phyloP scores from a whole-genome alignment of 176 grass and related monocot species.

The Oryza meyeriana region DNA sequence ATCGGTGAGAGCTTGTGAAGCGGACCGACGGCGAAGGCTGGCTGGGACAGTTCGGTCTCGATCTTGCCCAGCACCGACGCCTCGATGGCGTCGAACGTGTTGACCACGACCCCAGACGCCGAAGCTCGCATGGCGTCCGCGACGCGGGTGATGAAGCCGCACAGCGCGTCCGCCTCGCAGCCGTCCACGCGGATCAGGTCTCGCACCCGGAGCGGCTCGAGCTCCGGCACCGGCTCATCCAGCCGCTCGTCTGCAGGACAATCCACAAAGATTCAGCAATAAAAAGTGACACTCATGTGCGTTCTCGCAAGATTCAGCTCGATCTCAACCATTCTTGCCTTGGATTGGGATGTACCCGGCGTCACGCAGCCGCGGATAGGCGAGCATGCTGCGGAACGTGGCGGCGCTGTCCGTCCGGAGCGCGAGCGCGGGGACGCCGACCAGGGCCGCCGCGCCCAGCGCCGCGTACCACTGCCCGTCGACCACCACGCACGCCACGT shows the following conservation, averaged over 20 bases:
- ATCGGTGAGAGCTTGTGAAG: not conserved
- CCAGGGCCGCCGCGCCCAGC: not conserved
- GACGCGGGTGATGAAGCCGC: not conserved
- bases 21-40: constrained; percentile 24
- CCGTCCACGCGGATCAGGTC: constrained; percentile 1
- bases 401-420: not conserved
- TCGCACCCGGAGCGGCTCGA: not conserved
- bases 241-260: not conserved
- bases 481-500: not conserved
- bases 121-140: not conserved
- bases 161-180: not conserved
- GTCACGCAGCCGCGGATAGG: not conserved
- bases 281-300: not conserved
- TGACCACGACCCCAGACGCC: not conserved
- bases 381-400: not conserved
- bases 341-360: not conserved
- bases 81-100: constrained; percentile 27
- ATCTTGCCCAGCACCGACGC: not conserved
- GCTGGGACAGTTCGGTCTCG: not conserved
- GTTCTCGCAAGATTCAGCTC: not conserved
- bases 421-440: constrained; percentile 12
- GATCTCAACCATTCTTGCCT: not conserved
- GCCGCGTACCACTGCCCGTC: constrained; percentile 7
- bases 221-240: not conserved
- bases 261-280: not conserved